Percentiles rank a stretch among this genome's conserved stretches.
Conservation (phyloP, 306 rosid genomes). For the Fragaria vesca region DNA sequence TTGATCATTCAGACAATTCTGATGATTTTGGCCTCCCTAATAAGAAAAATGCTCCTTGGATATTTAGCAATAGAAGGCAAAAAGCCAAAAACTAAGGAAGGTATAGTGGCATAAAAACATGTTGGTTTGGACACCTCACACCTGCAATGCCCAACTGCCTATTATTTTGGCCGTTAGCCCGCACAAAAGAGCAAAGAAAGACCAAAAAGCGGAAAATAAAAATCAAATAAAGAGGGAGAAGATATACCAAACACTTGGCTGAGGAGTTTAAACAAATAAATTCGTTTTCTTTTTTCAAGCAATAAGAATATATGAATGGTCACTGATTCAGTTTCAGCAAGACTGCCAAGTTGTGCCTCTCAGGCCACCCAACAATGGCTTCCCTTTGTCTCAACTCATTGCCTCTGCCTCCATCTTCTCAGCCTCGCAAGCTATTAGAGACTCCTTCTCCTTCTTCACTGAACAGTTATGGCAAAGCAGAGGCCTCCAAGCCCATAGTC, state of each 20-base stretch:
- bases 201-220: not conserved
- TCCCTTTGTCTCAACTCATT: conserved; percentile 63
- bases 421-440: conserved; percentile 45
- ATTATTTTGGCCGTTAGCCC: not conserved
- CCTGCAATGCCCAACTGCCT: not conserved
- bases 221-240: not conserved
- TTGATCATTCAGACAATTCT: too few relatives aligned
- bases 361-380: conserved; percentile 11
- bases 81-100: too few relatives aligned
- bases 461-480: conserved; percentile 23
- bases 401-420: conserved; percentile 53
- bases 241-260: conserved; percentile 31
- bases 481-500: conserved; percentile 65
- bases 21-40: too few relatives aligned
- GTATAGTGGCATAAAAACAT: too few relatives aligned
- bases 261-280: conserved; percentile 8
- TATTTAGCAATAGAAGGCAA: too few relatives aligned
- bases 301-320: conserved; percentile 5
- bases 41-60: too few relatives aligned
- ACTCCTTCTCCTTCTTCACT: conserved; percentile 34
- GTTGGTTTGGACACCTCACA: not conserved
- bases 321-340: not conserved
- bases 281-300: not conserved
- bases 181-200: not conserved
- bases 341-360: too few relatives aligned